phyloP scores from a whole-genome alignment of 2,329 filamentous ascomycete species.

The Fusarium papillatum region DNA sequence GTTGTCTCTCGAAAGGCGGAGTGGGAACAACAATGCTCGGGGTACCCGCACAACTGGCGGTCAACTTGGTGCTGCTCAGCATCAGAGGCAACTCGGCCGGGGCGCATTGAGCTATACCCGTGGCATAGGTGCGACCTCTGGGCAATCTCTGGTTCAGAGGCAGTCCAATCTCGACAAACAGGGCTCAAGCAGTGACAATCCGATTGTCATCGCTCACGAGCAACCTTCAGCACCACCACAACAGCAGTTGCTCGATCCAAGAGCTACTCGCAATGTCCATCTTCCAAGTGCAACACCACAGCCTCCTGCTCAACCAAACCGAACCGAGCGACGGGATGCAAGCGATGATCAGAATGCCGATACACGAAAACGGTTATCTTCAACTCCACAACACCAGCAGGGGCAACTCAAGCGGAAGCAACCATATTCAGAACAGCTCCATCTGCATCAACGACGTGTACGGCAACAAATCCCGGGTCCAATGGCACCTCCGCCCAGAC shows the following conservation, averaged over 20 bases:
- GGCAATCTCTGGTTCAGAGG: background rate
- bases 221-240: background rate
- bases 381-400: background rate
- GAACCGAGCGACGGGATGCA: background rate
- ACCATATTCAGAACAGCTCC: background rate
- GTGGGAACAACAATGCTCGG: background rate
- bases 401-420: background rate
- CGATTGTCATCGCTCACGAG: background rate
- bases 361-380: background rate
- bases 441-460: background rate
- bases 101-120: background rate
- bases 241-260: background rate
- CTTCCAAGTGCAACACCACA: background rate
- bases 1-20: background rate
- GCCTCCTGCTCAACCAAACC: background rate
- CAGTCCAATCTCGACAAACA: background rate
- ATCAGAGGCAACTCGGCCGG: background rate
- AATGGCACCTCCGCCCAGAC: background rate
- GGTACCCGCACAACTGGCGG: background rate
- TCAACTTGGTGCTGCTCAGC: background rate
- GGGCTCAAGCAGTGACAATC: background rate
- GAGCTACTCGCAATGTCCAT: background rate
- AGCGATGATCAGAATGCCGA: background rate
- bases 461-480: background rate
- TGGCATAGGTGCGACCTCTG: background rate